Conservation (phyloP, 1,284 basidiomycete species). For the Ceratobasidium sp. region DNA sequence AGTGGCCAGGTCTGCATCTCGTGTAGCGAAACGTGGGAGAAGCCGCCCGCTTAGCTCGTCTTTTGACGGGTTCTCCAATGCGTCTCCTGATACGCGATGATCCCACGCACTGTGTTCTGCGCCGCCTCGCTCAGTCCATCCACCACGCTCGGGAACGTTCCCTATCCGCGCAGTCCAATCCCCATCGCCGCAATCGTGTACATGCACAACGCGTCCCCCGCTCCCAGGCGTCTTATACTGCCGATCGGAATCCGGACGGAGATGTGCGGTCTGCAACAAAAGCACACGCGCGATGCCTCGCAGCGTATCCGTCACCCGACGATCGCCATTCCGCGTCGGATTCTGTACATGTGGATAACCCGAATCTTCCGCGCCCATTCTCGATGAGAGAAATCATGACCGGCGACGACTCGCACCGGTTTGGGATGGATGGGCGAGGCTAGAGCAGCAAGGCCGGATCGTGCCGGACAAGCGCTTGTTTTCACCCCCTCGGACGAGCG, state of each 20-base stretch:
- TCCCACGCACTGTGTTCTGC: conserved; percentile 69
- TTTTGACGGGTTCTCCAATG: too few relatives aligned
- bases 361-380: too few relatives aligned
- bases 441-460: conserved; percentile 73
- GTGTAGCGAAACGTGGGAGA: too few relatives aligned
- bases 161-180: conserved; percentile 79
- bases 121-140: conserved; percentile 80
- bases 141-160: conserved; percentile 66
- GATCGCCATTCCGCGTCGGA: too few relatives aligned
- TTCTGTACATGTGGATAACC: too few relatives aligned
- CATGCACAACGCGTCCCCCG: conserved; percentile 88
- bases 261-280: conserved; percentile 79
- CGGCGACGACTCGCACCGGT: too few relatives aligned
- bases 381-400: too few relatives aligned
- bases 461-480: conserved; percentile 75
- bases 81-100: conserved; percentile 64
- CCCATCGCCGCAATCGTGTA: conserved; percentile 90
- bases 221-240: conserved; percentile 77
- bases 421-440: conserved; percentile 45
- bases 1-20: too few relatives aligned
- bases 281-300: conserved; percentile 76
- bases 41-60: too few relatives aligned
- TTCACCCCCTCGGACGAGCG: conserved; percentile 81
- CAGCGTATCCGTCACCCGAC: too few relatives aligned
- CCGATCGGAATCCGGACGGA: conserved; percentile 80